Evolutionary conservation across 2,329 filamentous ascomycete genomes (phyloP), one percentile per base, ranked within the genome.

Genomic region (Diplodia seriata): DNA sequence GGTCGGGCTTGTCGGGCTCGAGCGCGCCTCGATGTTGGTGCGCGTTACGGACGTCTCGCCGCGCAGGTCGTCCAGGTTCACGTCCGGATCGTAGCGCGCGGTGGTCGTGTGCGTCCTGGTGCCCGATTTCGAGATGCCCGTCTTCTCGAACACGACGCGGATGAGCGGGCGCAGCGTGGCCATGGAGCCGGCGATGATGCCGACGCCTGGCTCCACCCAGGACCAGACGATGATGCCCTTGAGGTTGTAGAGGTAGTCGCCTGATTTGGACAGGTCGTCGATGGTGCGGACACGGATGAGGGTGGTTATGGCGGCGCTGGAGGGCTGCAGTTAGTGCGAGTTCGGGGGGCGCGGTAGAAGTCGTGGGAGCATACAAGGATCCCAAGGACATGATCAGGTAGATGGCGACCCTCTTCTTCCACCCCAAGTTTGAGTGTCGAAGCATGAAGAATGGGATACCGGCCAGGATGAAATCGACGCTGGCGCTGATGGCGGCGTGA

Each of bases 141-240:
- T 59, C 3, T 67, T 70, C 70, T 70, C 73, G 14, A 75, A 54
- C 14, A 72, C 67, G 50, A 67, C 68, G 31, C 76, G 81, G 53
- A 85, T 76, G 0, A 86, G 77, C 0, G 84, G 84, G 1, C 82
- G 81, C 2, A 85, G 76, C 1, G 82, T 84, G 3, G 83, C 83
- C 11, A 85, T 78, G 70, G 79, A 82, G 23, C 79, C 82, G 11
- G 84, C 84, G 12, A 77, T 78, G 38, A 83, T 83, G 11, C 81
- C 76, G 29, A 76, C 74, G 1, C 76, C 75, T 4, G 74, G 75
- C 49, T 77, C 76, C 2, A 77, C 71, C 5, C 75, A 76, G 5
- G 73, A 74, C 76, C 68, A 69, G 50, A 68, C 43, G 56, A 51
- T 53, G 20, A 67, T 23, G 29, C 31, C 36, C 20, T 56, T 64